Evolutionary conservation across 306 rosid genomes (phyloP).

Genomic region (Inga leiocalycina): DNA sequence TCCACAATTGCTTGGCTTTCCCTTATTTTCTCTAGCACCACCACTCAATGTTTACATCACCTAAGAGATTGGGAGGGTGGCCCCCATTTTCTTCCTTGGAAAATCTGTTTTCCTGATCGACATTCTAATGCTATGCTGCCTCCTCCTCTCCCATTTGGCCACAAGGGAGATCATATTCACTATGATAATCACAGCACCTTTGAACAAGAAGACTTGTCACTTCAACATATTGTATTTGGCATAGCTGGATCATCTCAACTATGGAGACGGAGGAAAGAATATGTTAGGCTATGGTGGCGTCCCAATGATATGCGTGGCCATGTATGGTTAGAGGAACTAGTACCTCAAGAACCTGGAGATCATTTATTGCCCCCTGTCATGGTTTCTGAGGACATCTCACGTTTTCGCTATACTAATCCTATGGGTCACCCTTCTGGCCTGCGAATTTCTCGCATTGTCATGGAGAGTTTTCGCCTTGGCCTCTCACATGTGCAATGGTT

Average conservation of each 20-base stretch:
- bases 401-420: constrained; percentile 76
- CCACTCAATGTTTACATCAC: constrained; percentile 50
- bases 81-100: constrained; percentile 41
- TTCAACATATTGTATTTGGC: constrained; percentile 69
- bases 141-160: constrained; percentile 19
- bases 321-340: constrained; percentile 75
- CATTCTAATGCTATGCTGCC: constrained; percentile 26
- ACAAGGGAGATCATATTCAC: constrained; percentile 2
- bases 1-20: constrained; percentile 69
- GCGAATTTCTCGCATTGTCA: constrained; percentile 67
- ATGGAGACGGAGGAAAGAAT: constrained; percentile 71
- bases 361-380: constrained; percentile 54
- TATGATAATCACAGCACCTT: constrained; percentile 32
- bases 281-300: constrained; percentile 75
- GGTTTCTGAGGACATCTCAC: constrained; percentile 72
- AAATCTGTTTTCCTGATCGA: constrained; percentile 36
- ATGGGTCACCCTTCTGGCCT: constrained; percentile 81
- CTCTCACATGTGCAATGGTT: constrained; percentile 62
- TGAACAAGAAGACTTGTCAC: constrained; percentile 44
- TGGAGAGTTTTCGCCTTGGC: constrained; percentile 68
- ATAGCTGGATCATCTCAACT: constrained; percentile 77
- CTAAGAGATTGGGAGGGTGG: constrained; percentile 54
- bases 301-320: constrained; percentile 72
- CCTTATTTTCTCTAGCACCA: constrained; percentile 60
- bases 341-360: constrained; percentile 49